A percentile compares a stretch with the other conserved stretches of the same genome.
These are phyloP conservation scores for Chrysochromulina parva DNA, from an alignment of 78 protist species.

Conservation along the genomic window DNA sequence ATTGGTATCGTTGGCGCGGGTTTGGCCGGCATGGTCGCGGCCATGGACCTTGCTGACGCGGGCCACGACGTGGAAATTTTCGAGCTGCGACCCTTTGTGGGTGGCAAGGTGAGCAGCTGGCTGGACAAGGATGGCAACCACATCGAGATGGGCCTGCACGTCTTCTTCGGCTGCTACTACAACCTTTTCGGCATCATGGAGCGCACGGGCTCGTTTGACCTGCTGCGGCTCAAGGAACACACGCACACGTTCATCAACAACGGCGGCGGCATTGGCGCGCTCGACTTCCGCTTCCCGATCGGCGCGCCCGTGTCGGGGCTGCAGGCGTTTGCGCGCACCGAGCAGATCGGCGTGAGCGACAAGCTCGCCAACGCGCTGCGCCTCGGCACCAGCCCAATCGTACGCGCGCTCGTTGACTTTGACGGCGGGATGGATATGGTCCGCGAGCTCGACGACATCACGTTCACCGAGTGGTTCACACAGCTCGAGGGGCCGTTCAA, in stretches of 20 bases:
- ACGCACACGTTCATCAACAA: slow-evolving; percentile 39
- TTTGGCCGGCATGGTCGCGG: slow-evolving; percentile 47
- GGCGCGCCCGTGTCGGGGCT: slow-evolving; percentile 40
- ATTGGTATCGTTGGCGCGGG: slow-evolving; percentile 45
- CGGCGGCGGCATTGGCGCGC: slow-evolving; percentile 40
- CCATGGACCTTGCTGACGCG: slow-evolving; percentile 45
- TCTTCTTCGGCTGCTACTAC: slow-evolving; percentile 60
- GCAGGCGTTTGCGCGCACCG: slow-evolving; percentile 28
- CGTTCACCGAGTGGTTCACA: slow-evolving; percentile 42
- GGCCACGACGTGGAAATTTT: slow-evolving; percentile 48
- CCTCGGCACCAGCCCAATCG: slow-evolving; percentile 38
- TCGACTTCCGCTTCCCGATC: slow-evolving; percentile 46
- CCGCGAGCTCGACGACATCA: slow-evolving; percentile 46
- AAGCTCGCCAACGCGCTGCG: slow-evolving; percentile 37
- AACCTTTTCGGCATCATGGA: slow-evolving; percentile 45
- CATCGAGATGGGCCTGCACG: slow-evolving; percentile 59
- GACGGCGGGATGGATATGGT: slow-evolving; percentile 45
- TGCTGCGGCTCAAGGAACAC: slow-evolving; percentile 46
- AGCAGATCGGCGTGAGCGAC: slow-evolving; percentile 31
- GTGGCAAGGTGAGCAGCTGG: slow-evolving; percentile 46
- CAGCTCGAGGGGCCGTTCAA: neutral
- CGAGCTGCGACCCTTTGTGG: slow-evolving; percentile 42
- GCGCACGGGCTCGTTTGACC: neutral
- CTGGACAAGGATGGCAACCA: slow-evolving; percentile 49
- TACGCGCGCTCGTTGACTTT: slow-evolving; percentile 46